Percentiles rank a stretch among this genome's conserved stretches.
Conservation (phyloP, 78 protist genomes). For the Tieghemostelium lacteum region DNA sequence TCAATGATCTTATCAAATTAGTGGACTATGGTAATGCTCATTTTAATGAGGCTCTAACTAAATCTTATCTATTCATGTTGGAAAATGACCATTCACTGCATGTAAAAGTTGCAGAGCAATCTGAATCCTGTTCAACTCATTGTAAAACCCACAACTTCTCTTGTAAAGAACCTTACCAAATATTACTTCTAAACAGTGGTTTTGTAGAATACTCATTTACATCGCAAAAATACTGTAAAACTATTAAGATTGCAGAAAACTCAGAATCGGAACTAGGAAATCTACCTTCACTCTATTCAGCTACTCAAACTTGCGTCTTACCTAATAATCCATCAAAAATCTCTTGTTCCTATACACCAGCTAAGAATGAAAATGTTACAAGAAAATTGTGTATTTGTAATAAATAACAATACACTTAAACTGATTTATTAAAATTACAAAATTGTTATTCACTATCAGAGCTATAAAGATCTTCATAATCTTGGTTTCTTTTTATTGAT, state of each 20-base stretch:
- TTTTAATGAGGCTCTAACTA: background rate
- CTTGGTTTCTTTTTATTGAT: too few relatives aligned
- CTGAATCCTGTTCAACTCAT: conserved; percentile 5
- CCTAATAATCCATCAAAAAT: conserved; percentile 5
- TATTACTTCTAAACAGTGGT: background rate
- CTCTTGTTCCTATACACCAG: conserved; percentile 4
- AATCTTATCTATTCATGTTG: background rate
- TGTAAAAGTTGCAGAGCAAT: background rate
- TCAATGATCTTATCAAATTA: background rate
- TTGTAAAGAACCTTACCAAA: conserved; percentile 36
- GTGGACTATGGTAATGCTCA: background rate
- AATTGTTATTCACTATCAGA: too few relatives aligned
- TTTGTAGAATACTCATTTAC: background rate
- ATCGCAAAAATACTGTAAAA: conserved; percentile 9
- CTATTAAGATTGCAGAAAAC: background rate
- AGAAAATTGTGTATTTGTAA: conserved; percentile 32
- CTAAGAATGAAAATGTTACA: background rate
- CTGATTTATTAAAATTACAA: too few relatives aligned
- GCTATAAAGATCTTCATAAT: too few relatives aligned
- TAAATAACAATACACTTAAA: background rate
- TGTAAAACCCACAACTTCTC: background rate
- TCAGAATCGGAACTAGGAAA: background rate
- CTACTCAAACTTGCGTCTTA: conserved; percentile 23
- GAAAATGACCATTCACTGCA: conserved; percentile 1
- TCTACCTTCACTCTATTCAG: conserved; percentile 7